phyloP scores from a whole-genome alignment of 108 stramenopile genomes.

The Aurantiochytrium sp. region DNA sequence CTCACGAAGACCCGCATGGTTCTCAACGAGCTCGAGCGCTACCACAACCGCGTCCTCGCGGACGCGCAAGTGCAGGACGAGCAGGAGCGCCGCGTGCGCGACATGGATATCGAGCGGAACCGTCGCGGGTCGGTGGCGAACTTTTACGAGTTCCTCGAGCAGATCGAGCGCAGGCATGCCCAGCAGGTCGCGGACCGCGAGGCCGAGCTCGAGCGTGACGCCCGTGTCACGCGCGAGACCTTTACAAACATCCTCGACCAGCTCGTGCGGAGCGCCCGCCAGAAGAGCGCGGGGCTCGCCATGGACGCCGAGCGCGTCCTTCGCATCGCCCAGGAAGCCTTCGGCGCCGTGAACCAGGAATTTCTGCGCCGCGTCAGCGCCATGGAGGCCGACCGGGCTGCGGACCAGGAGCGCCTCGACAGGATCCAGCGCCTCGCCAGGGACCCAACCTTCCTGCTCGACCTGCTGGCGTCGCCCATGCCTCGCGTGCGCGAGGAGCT shows the following conservation, averaged over 20 bases:
- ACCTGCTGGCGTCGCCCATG: background rate
- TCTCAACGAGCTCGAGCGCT: background rate
- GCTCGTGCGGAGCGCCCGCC: background rate
- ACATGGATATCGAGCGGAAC: background rate
- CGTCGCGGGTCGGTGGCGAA: background rate
- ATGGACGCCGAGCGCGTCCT: slow-evolving; percentile 4
- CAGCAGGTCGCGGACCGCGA: background rate
- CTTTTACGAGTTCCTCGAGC: background rate
- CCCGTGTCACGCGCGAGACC: background rate
- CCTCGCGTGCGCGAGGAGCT: background rate
- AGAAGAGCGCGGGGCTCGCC: background rate
- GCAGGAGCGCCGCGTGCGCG: background rate
- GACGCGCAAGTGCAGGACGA: background rate
- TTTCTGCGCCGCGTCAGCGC: background rate
- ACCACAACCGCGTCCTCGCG: background rate
- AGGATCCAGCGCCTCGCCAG: background rate
- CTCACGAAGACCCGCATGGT: background rate
- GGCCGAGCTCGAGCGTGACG: background rate
- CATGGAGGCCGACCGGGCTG: background rate
- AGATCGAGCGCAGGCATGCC: background rate
- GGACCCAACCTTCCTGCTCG: background rate
- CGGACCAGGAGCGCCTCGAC: background rate
- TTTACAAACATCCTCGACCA: background rate
- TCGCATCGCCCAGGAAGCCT: background rate
- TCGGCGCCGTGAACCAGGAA: background rate